Evolutionary conservation across 805 yeast species (phyloP), one percentile per base, ranked within the genome.

Genomic region (Wickerhamiella occidentalis): DNA sequence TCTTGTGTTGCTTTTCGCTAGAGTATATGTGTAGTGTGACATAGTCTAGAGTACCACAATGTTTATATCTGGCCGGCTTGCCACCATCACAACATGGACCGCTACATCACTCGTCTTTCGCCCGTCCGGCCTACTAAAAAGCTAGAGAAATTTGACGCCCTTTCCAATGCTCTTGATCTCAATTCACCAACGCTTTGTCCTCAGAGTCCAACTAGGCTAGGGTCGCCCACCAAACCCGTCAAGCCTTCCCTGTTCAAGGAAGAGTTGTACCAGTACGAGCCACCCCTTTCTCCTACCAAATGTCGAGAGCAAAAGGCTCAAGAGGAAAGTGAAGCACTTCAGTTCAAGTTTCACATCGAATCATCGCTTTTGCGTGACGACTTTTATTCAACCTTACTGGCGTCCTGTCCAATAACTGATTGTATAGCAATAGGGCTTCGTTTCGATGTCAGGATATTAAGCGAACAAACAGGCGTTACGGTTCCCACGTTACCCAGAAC

Each of bases 351-450:
- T 26, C 12, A 25, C n/a, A 25, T 45, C 7, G 36, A 45, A 19
- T 25, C 48, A 5, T 2, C 17, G 2, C n/a, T 15, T 18, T 28
- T 45, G 9, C 48, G 48, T n/a, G 48, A 45, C 33, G 48, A 45
- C 30, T 45, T 45, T 37, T 45, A 45, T 30, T 45, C 48, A 6
- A 37, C 42, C 6, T 25, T 45, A 3, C 26, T 45, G 29, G 43
- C 48, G n/a, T 17, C 35, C 8, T 19, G 33, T 19, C 48, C 48
- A 11, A 7, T 17, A 21, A 26, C 12, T 3, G 41, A 35, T 21
- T 28, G 17, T 8, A 17, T 45, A 7, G 48, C 48, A 17, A 18
- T 45, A 4, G 48, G 37, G 4, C 18, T 45, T 5, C 26, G 37
- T 19, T 7, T 19, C 3, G 30, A 15, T 15, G 48, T 45, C 9